Evolutionary conservation across 768 basidiomycete genomes (phyloP).

Genomic region (Boletales sp.): DNA sequence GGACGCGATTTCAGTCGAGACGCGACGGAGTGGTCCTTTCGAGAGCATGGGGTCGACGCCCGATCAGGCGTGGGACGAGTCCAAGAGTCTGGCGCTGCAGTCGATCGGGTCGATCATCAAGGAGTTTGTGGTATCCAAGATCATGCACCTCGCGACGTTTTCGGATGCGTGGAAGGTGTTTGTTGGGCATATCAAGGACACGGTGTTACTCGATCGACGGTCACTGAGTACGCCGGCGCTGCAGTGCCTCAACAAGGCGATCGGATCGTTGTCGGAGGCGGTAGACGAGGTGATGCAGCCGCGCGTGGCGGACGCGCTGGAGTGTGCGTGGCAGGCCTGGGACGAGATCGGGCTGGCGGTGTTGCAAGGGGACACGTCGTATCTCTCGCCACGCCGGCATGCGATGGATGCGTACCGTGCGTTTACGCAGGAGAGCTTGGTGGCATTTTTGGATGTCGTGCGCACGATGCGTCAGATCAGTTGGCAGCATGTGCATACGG

Average conservation of each 20-base stretch:
- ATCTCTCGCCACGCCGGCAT: slow-evolving; percentile 8
- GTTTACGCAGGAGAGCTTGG: slow-evolving; percentile 71
- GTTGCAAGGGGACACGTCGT: slow-evolving; percentile 25
- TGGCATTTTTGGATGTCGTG: slow-evolving; percentile 74
- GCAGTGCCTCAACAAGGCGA: slow-evolving; percentile 76
- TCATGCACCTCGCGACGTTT: slow-evolving; percentile 72
- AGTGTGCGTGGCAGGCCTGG: slow-evolving; percentile 68
- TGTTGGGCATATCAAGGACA: slow-evolving; percentile 64
- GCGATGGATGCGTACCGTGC: slow-evolving; percentile 10
- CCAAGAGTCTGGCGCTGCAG: slow-evolving; percentile 78
- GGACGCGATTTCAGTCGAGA: slow-evolving; percentile 59
- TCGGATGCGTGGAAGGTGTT: slow-evolving; percentile 71
- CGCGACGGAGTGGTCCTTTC: slow-evolving; percentile 34
- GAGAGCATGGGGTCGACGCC: slow-evolving; percentile 18
- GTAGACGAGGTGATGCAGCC: slow-evolving; percentile 30
- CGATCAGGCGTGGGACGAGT: slow-evolving; percentile 76
- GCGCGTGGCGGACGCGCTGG: slow-evolving; percentile 46
- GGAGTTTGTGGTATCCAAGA: slow-evolving; percentile 70
- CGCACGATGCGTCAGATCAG: slow-evolving; percentile 54
- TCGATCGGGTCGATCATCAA: slow-evolving; percentile 82
- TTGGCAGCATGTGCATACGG: slow-evolving; percentile 40
- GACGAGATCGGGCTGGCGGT: slow-evolving; percentile 60
- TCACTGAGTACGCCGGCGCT: slow-evolving; percentile 79
- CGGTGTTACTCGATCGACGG: slow-evolving; percentile 65
- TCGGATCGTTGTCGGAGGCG: slow-evolving; percentile 51